Conservation (phyloP, 129 eudicot genomes). For the Rutidosis leptorrhynchoides region DNA sequence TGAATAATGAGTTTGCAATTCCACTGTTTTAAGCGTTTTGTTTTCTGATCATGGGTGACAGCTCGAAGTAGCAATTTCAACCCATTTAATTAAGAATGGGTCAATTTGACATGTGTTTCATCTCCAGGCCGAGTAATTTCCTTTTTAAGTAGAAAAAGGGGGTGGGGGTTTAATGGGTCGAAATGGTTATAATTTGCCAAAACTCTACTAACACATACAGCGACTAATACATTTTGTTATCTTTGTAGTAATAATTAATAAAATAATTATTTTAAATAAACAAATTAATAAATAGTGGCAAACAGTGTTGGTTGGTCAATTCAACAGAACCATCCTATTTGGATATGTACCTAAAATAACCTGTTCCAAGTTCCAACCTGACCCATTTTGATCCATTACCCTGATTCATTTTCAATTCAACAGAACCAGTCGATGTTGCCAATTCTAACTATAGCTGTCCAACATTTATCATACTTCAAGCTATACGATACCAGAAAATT, state of each 20-base stretch:
- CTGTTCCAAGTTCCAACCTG: neutral
- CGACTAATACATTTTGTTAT: neutral
- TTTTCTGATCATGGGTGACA: slow-evolving; percentile 3
- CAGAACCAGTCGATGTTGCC: slow-evolving; percentile 9
- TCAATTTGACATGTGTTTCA: neutral
- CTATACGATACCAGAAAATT: slow-evolving; percentile 2
- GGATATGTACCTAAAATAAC: neutral
- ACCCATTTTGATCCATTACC: neutral
- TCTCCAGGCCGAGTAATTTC: neutral
- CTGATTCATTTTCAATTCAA: too few species aligned
- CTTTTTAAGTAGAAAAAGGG: neutral
- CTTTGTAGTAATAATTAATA: neutral
- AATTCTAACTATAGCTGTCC: slow-evolving; percentile 6
- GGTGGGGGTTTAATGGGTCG: neutral
- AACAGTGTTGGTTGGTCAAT: neutral
- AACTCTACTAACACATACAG: slow-evolving; percentile 5
- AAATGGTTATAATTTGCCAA: neutral
- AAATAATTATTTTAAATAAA: neutral
- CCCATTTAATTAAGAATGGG: neutral
- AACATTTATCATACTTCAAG: slow-evolving; percentile 5
- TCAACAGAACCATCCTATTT: neutral
- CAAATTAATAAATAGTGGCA: neutral
- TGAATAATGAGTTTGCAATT: neutral
- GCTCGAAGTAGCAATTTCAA: neutral
- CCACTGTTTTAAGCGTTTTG: neutral